Base-by-base conservation (phyloP, 495 filamentous ascomycete species). In the Podospora comata region DNA sequence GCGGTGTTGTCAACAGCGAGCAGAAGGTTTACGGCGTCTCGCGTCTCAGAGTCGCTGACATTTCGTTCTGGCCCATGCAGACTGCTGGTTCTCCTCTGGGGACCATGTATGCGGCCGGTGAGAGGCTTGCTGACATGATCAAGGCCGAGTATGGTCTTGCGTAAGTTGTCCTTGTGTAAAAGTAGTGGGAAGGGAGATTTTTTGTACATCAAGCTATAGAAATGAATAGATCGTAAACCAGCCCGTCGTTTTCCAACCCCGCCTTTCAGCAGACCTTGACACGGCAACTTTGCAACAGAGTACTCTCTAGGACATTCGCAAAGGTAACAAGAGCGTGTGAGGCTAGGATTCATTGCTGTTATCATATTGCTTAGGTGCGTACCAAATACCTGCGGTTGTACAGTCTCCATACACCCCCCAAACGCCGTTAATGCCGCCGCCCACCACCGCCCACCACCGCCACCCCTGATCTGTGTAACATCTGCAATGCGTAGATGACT, bases 61-160 rank as follows among this genome's bases (percentile, higher is more conserved):
- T 74, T 55, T 75, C 75, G 65, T 72, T 73, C 53, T 75, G 75
- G 72, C 84, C 85, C 1, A 72, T 83, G 13, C 76, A 80, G 62
- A 70, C 79, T 13, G 74, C 78, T 30, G 80, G 77, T 2, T 80
- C 85, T 68, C 79, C 81, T 32, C 72, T 77, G 30, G 77, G 74
- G n/a, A 81, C 79, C 23, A 81, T 85, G 48, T 88, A 85, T 73
- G 84, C 82, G 16, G 72, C 84, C 60, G 85, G 79, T 3, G 86
- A 88, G 74, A 84, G 79, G 70, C 66, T 74, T 58, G 75, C 73
- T 23, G 75, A 75, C 69, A 28, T 68, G 6, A 74, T 77, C 67
- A 77, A 77, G 68, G 68, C 67, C 58, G 68, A 73, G 32, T 70
- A 74, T 61, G 48, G 65, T 54, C 64, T 77, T 54, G 70, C 67